phyloP scores from a whole-genome alignment of 2,329 filamentous ascomycete species.

The Clarireedia monteithiana region DNA sequence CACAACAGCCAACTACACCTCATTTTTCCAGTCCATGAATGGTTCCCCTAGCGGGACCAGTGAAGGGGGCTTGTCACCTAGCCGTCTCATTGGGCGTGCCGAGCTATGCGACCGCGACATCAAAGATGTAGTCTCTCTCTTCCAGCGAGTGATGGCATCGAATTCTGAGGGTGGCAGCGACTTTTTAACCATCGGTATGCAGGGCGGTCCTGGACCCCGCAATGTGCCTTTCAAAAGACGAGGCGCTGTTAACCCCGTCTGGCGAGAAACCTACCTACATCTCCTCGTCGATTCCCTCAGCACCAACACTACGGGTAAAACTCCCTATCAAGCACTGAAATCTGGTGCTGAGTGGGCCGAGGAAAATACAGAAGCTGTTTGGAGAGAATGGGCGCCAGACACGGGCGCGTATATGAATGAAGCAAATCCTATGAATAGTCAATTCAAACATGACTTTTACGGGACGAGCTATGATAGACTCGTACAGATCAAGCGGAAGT shows the following conservation, averaged over 20 bases:
- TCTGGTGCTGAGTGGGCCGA: not conserved
- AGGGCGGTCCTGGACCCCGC: not conserved
- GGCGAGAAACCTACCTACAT: slow-evolving; percentile 28
- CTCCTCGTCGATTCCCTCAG: not conserved
- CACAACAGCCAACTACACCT: not conserved
- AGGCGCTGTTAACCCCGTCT: slow-evolving; percentile 28
- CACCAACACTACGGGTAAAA: not conserved
- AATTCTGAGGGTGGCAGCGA: no score
- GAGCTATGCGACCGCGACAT: not conserved
- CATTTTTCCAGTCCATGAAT: not conserved
- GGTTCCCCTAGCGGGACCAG: not conserved
- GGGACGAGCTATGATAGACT: slow-evolving; percentile 29
- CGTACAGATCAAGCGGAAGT: slow-evolving; percentile 28
- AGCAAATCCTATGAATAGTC: slow-evolving; percentile 23
- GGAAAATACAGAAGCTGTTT: slow-evolving; percentile 18
- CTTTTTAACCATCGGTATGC: not conserved
- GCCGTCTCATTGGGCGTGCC: slow-evolving; percentile 1
- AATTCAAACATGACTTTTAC: slow-evolving; percentile 30
- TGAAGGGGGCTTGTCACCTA: not conserved
- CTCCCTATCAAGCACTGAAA: not conserved
- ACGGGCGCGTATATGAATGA: slow-evolving; percentile 38
- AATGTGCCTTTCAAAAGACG: slow-evolving; percentile 38
- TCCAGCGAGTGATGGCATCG: not conserved
- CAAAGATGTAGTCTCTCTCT: not conserved
- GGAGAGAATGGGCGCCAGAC: slow-evolving; percentile 30